Conservation (phyloP, 2,329 filamentous ascomycete genomes). For the Dothidotthia symphoricarpi region DNA sequence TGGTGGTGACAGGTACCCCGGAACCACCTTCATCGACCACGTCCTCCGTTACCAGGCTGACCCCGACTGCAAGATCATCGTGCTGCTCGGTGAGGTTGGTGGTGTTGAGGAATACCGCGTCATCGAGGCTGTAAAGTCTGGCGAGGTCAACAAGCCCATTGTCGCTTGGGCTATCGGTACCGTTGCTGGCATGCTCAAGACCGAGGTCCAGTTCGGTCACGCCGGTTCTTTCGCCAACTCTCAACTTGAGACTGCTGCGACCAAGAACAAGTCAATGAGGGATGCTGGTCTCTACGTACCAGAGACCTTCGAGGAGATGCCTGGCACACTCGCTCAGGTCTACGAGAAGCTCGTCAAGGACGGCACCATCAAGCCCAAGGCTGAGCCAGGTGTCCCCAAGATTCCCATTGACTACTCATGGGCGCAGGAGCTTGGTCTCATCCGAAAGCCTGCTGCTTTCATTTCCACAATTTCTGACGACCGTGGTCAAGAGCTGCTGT, state of each 20-base stretch:
- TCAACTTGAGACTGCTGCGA: slow-evolving; percentile 91
- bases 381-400: slow-evolving; percentile 94
- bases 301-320: slow-evolving; percentile 95
- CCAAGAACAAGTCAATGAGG: slow-evolving; percentile 96
- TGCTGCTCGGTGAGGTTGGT: slow-evolving; percentile 96
- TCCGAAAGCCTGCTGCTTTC: slow-evolving; percentile 99
- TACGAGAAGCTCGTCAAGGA: slow-evolving; percentile 86
- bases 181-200: slow-evolving; percentile 99
- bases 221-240: slow-evolving; percentile 99
- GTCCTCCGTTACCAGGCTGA: slow-evolving; percentile 94
- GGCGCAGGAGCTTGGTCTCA: slow-evolving; percentile 98
- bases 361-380: slow-evolving; percentile 78
- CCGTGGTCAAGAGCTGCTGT: slow-evolving; percentile 98
- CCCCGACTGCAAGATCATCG: slow-evolving; percentile 94
- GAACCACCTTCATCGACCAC: slow-evolving; percentile 99
- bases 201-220: slow-evolving; percentile 98
- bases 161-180: slow-evolving; percentile 99
- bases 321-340: slow-evolving; percentile 69
- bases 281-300: slow-evolving; percentile 94
- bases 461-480: slow-evolving; percentile 99
- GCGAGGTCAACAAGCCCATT: slow-evolving; percentile 95
- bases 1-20: slow-evolving; percentile 97
- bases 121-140: slow-evolving; percentile 94
- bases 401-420: slow-evolving; percentile 99
- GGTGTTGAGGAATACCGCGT: slow-evolving; percentile 99